These are phyloP conservation scores for Tylopilus felleus DNA, from an alignment of 768 basidiomycete species.

Conservation along the genomic window DNA sequence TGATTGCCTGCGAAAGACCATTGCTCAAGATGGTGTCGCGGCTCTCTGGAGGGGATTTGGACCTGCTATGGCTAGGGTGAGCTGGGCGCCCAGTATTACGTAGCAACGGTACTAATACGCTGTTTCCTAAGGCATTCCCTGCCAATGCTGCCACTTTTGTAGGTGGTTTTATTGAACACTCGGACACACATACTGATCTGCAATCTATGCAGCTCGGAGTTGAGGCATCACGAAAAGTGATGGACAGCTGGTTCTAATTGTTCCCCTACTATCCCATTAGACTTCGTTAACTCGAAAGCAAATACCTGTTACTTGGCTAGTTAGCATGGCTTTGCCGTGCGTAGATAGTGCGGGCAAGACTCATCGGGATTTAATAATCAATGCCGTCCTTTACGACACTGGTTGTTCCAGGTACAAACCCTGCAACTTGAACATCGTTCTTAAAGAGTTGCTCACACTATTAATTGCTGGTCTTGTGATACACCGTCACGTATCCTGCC, in stretches of 20 bases:
- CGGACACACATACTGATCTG: neutral
- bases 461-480: neutral
- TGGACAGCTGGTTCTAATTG: slow-evolving; percentile 63
- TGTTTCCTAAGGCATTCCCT: slow-evolving; percentile 77
- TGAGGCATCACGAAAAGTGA: slow-evolving; percentile 79
- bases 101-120: neutral
- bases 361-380: neutral
- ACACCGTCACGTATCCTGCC: neutral
- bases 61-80: slow-evolving; percentile 90
- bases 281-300: slow-evolving; percentile 1
- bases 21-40: slow-evolving; percentile 79
- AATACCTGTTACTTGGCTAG: slow-evolving; percentile 1
- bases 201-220: slow-evolving; percentile 69
- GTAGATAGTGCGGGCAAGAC: neutral
- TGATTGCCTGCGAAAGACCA: slow-evolving; percentile 90
- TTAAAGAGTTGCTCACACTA: slow-evolving; percentile 1
- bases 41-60: slow-evolving; percentile 98
- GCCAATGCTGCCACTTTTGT: slow-evolving; percentile 96
- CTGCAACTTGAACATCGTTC: slow-evolving; percentile 4
- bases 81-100: slow-evolving; percentile 24
- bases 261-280: neutral
- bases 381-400: slow-evolving; percentile 14
- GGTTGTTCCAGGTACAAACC: neutral
- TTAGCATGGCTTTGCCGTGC: neutral
- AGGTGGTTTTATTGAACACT: slow-evolving; percentile 32